Evolutionary conservation across 192 early-diverging fungal species (phyloP), one percentile per base, ranked within the genome.

Genomic region (Rhizophagus sp.): DNA sequence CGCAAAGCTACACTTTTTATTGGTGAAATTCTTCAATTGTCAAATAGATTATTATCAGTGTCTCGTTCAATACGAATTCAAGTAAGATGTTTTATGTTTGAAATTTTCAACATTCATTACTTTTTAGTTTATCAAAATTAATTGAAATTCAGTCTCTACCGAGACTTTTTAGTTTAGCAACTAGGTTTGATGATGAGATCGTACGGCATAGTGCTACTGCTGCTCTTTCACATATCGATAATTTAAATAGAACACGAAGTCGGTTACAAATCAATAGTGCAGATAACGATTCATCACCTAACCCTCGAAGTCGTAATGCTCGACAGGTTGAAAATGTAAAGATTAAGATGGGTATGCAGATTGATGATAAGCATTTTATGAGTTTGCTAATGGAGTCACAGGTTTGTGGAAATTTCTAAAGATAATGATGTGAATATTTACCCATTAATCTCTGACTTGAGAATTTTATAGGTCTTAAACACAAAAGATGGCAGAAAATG

Each of bases 401-500:
- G 84, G 92, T 92, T 17, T 71, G 24, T 64, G 15, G 24, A n/a
- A 12, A 12, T 57, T 22, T 22, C 52, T 57, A 57, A 57, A 57
- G 12, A 1, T 22, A 22, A 57, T 8, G 6, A 57, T 57, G 52
- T 3, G 7, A 22, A 17, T 57, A 30, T 57, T 19, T 19, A 57
- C 19, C 17, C 13, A 57, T 19, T 57, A 57, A 19, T 57, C 3
- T 57, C 50, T 57, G 22, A 57, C 19, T 47, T 13, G 10, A 24
- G 19, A 7, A 11, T 19, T 36, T 36, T 63, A 30, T 85, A 91
- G 90, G 90, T 94, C 22, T 49, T 95, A 10, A 89, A 81, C 64
- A 87, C 89, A 10, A 95, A 94, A 72, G 95, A 96, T 25, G 88
- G 87, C 78, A 83, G 89, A 17, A 92, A 93, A 76, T 96, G 95